Evolutionary conservation across 805 yeast genomes (phyloP).

Genomic region (Monosporozyma solicola): DNA sequence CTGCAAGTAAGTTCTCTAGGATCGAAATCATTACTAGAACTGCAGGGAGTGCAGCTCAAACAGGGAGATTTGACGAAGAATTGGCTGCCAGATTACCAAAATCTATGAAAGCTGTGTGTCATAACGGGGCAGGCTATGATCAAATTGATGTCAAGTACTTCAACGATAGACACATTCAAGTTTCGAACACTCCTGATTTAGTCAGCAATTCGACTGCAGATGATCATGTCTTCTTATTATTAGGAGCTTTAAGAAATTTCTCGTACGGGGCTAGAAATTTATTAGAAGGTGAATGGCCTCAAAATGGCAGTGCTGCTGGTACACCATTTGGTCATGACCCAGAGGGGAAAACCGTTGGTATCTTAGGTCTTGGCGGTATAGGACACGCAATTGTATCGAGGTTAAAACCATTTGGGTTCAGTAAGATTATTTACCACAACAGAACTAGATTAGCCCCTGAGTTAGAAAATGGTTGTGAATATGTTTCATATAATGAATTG

Average conservation of each 20-base stretch:
- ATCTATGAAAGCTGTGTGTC: slow-evolving; percentile 44
- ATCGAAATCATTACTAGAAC: slow-evolving; percentile 41
- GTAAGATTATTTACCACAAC: slow-evolving; percentile 62
- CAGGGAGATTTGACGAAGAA: slow-evolving; percentile 62
- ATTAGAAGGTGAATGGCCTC: slow-evolving; percentile 54
- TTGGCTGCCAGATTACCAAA: slow-evolving; percentile 46
- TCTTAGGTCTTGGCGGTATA: slow-evolving; percentile 84
- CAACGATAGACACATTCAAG: slow-evolving; percentile 44
- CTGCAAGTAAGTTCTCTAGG: slow-evolving; percentile 25
- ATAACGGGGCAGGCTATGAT: slow-evolving; percentile 71
- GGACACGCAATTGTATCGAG: slow-evolving; percentile 73
- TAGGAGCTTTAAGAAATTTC: slow-evolving; percentile 62
- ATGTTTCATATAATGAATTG: slow-evolving; percentile 63
- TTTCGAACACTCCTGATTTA: slow-evolving; percentile 57
- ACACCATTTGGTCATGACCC: slow-evolving; percentile 68
- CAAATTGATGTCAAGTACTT: slow-evolving; percentile 54
- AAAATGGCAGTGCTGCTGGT: slow-evolving; percentile 50
- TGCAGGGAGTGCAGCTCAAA: slow-evolving; percentile 39
- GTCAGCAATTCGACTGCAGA: slow-evolving; percentile 69
- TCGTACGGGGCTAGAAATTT: slow-evolving; percentile 48
- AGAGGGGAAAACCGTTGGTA: slow-evolving; percentile 65
- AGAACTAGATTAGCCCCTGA: slow-evolving; percentile 50
- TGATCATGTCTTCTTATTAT: slow-evolving; percentile 52
- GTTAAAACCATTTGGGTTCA: slow-evolving; percentile 68
- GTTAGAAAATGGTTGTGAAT: slow-evolving; percentile 60